Percentiles rank a stretch among this genome's conserved stretches.
Evolutionary conservation across 257 asterid genomes (phyloP).

Genomic region (Paraleonurus japonicus): DNA sequence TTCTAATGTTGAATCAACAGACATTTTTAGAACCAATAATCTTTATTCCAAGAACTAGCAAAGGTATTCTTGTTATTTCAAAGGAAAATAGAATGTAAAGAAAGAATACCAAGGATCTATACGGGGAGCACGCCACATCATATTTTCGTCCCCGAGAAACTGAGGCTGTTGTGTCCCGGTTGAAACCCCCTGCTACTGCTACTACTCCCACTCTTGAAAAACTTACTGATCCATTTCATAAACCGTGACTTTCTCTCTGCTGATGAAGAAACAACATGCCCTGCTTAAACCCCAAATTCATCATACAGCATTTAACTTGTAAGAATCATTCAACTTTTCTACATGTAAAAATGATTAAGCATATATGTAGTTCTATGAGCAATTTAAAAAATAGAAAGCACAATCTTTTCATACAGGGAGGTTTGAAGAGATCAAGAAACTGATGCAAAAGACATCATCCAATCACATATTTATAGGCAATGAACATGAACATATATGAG

Average conservation of each 20-base stretch:
- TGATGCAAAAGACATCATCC: constrained; percentile 11
- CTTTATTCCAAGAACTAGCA: constrained; percentile 26
- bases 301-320: constrained; percentile 14
- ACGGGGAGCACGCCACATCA: constrained; percentile 78
- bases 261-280: constrained; percentile 60
- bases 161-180: constrained; percentile 59
- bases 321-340: neutral
- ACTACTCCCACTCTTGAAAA: constrained; percentile 64
- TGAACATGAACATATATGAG: neutral
- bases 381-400: neutral
- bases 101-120: constrained; percentile 56
- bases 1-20: neutral
- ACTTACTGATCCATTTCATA: constrained; percentile 85
- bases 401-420: neutral
- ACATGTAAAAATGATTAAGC: constrained; percentile 5
- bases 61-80: constrained; percentile 11
- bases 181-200: constrained; percentile 35
- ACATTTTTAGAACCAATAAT: neutral
- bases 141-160: constrained; percentile 80
- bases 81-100: neutral
- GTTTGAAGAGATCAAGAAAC: neutral
- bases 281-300: constrained; percentile 53
- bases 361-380: neutral
- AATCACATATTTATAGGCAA: constrained; percentile 17
- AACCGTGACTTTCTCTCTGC: constrained; percentile 86